These are phyloP conservation scores for Diaporthe nobilis DNA, from an alignment of 2,329 filamentous ascomycete genomes.

Conservation along the genomic window DNA sequence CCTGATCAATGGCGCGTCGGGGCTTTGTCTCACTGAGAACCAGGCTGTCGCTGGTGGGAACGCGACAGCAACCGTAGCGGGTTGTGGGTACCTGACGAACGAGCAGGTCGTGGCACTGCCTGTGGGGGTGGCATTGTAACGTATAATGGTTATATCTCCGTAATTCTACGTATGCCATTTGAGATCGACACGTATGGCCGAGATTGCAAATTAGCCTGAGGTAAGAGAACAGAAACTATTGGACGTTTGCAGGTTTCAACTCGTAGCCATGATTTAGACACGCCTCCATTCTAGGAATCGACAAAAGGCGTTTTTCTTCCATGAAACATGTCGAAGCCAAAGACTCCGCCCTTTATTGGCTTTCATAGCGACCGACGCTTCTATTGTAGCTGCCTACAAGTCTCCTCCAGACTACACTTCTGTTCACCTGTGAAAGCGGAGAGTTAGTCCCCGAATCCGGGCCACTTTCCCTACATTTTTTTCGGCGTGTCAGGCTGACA, in stretches of 20 bases:
- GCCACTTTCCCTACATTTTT: background rate
- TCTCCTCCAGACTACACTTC: background rate
- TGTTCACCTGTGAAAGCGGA: background rate
- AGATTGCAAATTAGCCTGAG: too few species aligned
- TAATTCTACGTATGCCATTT: too few species aligned
- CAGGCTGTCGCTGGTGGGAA: slow-evolving; percentile 20
- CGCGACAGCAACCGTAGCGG: slow-evolving; percentile 44
- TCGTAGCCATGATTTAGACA: too few species aligned
- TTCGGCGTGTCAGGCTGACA: background rate
- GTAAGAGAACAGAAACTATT: too few species aligned
- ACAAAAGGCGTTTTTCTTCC: too few species aligned
- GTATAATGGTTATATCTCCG: background rate
- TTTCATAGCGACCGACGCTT: background rate
- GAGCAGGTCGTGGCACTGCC: slow-evolving; percentile 63
- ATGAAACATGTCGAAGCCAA: background rate
- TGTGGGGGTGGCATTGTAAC: slow-evolving; percentile 50
- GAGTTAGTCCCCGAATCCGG: background rate
- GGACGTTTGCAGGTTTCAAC: too few species aligned
- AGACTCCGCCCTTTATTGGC: background rate
- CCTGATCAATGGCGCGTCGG: slow-evolving; percentile 52
- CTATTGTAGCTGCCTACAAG: background rate
- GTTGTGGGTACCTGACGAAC: slow-evolving; percentile 56
- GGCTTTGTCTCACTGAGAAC: slow-evolving; percentile 57
- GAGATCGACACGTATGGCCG: too few species aligned
- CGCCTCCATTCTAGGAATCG: too few species aligned